Conservation (phyloP, 2,329 filamentous ascomycete genomes). For the Cryphonectria nitschkei region DNA sequence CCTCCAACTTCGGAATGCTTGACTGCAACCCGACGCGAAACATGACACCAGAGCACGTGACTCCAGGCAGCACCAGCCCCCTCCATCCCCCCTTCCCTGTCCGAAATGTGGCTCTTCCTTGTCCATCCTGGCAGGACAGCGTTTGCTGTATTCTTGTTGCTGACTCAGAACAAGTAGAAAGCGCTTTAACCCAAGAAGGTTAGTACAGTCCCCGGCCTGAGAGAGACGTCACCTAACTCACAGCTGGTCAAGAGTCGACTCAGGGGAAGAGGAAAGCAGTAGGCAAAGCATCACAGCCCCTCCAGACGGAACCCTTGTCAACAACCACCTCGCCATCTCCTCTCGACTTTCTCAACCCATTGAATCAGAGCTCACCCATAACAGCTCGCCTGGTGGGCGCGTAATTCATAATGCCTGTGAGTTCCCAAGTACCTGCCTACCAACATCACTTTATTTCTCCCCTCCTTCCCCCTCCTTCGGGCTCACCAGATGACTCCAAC, state of each 20-base stretch:
- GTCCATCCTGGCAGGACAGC: background rate
- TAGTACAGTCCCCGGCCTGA: background rate
- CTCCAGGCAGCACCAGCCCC: conserved; percentile 23
- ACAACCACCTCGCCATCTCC: conserved; percentile 1
- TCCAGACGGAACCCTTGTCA: background rate
- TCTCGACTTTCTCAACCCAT: background rate
- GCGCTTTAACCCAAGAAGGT: background rate
- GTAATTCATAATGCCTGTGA: conserved; percentile 33
- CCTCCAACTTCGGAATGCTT: background rate
- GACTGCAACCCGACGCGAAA: conserved; percentile 7
- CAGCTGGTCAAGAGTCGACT: conserved; percentile 6
- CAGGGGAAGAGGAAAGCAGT: conserved; percentile 11
- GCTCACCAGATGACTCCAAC: background rate
- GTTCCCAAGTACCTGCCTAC: background rate
- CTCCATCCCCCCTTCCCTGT: background rate
- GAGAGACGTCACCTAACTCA: conserved; percentile 11
- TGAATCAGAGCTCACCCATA: conserved; percentile 28
- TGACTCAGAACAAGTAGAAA: conserved; percentile 3
- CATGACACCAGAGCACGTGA: conserved; percentile 28
- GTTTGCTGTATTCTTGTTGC: background rate
- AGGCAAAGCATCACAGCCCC: conserved; percentile 11
- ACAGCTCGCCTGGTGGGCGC: conserved; percentile 26
- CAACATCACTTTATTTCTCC: background rate
- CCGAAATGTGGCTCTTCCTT: conserved; percentile 21
- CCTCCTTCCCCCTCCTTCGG: too few relatives aligned